Evolutionary conservation across 345 rosid genomes (phyloP), one percentile per base, ranked within the genome.

Genomic region (Orychophragmus violaceus): DNA sequence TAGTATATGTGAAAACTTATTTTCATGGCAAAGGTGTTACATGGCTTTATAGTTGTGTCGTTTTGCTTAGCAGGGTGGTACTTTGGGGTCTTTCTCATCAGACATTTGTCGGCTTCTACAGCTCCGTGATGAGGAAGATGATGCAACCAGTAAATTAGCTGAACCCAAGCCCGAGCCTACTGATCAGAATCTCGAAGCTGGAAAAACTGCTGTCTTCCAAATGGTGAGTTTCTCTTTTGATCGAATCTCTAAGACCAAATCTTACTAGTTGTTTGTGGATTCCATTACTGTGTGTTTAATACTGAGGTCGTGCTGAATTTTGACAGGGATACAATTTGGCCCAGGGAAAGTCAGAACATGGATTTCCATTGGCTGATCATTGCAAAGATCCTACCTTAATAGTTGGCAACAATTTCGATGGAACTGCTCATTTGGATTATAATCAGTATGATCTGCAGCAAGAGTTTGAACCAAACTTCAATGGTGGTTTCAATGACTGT

Each of bases 101-200:
- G 99, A 94, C 72, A 90, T 90, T 66, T 85, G 90, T 68, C 85
- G 96, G 70, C 77, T 95, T 74, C 76, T 95, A 74, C 95, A 91
- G 79, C 91, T 89, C 16, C 79, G 87, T 36, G 97, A 91, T 77
- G 99, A 95, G 78, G 95, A 95, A 80, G 99, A 94, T 77, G 99
- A 91, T 77, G 99, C 99, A 8, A 84, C 95, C 55, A 95, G 99
- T 77, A 72, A 83, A 18, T 75, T 91, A 64, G 82, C 90, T 67
- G 81, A 87, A 1, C 95, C 95, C 18, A 95, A 95, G 87, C 81
- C 80, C 0, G 91, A 89, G 82, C 97, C 97, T 58, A 74, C 82
- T 67, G 97, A 88, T 77, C 95, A 83, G 72, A 78, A 55, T 66
- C 74, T 79, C n/a, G 83, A 76, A 61, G 82, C 58, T 60, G 91